Percentiles rank a stretch among this genome's conserved stretches.
phyloP scores from a whole-genome alignment of 164 flowering plant genomes.

The Cinnamomum micranthum region DNA sequence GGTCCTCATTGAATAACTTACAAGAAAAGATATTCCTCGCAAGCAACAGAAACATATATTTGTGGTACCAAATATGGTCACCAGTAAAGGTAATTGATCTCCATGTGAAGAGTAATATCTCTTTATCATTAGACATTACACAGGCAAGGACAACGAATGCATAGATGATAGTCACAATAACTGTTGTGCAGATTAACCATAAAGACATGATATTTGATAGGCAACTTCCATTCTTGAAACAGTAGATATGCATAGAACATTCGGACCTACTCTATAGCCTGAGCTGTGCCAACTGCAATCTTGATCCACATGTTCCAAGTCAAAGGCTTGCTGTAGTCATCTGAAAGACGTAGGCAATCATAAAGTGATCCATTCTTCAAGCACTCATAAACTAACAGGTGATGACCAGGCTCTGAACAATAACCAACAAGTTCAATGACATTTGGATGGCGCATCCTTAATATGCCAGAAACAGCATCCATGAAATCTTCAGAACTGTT shows the following conservation, averaged over 20 bases:
- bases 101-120: no score
- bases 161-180: no score
- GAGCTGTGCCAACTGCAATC: slow-evolving; percentile 82
- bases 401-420: slow-evolving; percentile 74
- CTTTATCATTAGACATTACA: no score
- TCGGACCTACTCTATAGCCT: slow-evolving; percentile 72
- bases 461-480: slow-evolving; percentile 43
- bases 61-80: no score
- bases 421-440: slow-evolving; percentile 71
- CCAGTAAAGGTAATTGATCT: no score
- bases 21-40: no score
- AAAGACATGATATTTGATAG: no score
- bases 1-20: no score
- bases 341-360: slow-evolving; percentile 70
- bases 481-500: slow-evolving; percentile 30
- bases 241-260: background rate
- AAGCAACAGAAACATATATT: no score
- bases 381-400: slow-evolving; percentile 66
- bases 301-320: slow-evolving; percentile 89
- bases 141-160: no score
- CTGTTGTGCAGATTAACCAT: no score
- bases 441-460: slow-evolving; percentile 64
- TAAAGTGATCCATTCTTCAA: slow-evolving; percentile 79
- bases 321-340: slow-evolving; percentile 79
- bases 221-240: background rate